phyloP scores from a whole-genome alignment of 345 rosid species.

The Pistacia integerrima region DNA sequence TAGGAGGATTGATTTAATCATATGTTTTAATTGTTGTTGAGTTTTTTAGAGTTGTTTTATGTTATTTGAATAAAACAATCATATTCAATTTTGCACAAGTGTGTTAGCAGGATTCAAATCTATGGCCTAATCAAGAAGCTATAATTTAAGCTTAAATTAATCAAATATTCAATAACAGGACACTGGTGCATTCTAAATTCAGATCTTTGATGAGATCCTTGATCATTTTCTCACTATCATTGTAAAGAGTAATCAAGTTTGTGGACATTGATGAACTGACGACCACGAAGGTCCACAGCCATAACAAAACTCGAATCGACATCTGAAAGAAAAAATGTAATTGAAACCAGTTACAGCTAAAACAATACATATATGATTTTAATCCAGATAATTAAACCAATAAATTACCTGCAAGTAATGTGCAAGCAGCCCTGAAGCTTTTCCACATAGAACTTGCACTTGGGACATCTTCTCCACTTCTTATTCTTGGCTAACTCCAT shows the following conservation, averaged over 20 bases:
- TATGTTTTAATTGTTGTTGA: too few relatives aligned
- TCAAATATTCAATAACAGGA: too few relatives aligned
- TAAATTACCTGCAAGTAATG: constrained; percentile 44
- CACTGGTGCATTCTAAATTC: too few relatives aligned
- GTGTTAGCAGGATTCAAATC: too few relatives aligned
- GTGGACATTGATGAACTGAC: constrained; percentile 19
- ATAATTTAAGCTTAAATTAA: too few relatives aligned
- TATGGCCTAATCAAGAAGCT: too few relatives aligned
- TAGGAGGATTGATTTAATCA: background rate
- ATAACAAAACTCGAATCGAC: constrained; percentile 45
- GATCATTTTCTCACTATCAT: too few relatives aligned
- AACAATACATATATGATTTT: background rate
- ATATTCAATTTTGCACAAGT: too few relatives aligned
- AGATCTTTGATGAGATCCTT: too few relatives aligned
- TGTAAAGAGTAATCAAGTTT: background rate
- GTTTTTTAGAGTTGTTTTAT: too few relatives aligned
- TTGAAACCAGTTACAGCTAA: background rate
- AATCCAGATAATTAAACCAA: background rate
- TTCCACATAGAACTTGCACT: constrained; percentile 44
- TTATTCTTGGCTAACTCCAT: constrained; percentile 45
- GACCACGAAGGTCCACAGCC: constrained; percentile 38
- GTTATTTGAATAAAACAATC: too few relatives aligned
- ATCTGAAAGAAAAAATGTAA: constrained; percentile 23
- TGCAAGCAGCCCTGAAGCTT: constrained; percentile 35
- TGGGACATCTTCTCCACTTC: constrained; percentile 48